These are phyloP conservation scores for Corylus heterophylla DNA, from an alignment of 306 rosid species.

Conservation along the genomic window DNA sequence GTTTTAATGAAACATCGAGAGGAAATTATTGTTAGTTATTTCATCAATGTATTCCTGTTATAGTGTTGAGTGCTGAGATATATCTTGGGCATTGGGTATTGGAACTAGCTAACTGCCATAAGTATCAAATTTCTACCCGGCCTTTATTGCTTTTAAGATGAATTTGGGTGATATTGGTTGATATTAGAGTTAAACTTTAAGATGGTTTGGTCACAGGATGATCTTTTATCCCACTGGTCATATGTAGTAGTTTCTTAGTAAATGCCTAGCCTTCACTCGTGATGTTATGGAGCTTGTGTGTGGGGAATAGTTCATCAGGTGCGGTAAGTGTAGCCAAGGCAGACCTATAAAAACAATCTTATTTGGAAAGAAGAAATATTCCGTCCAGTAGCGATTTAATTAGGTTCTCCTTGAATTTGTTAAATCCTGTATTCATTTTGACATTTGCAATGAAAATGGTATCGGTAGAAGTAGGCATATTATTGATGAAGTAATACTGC, in stretches of 20 bases:
- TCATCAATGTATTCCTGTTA: slow-evolving; percentile 17
- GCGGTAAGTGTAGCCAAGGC: not conserved
- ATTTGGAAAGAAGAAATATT: not conserved
- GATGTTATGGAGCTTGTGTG: not conserved
- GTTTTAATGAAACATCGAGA: not conserved
- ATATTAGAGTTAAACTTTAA: not conserved
- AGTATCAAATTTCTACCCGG: not conserved
- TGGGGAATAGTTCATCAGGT: not conserved
- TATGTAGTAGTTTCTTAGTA: not conserved
- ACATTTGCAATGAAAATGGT: not conserved
- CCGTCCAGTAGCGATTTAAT: not conserved
- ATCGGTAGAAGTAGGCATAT: not conserved
- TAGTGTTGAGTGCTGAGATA: slow-evolving; percentile 21
- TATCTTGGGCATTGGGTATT: not conserved
- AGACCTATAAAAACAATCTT: not conserved
- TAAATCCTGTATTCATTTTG: not conserved
- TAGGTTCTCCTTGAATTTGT: not conserved
- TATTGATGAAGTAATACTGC: not conserved
- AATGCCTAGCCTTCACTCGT: not conserved
- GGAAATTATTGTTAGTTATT: not conserved
- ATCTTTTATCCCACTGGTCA: not conserved
- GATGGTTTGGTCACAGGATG: not conserved
- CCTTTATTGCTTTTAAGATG: slow-evolving; percentile 1
- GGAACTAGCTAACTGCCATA: slow-evolving; percentile 6
- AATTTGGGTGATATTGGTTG: not conserved